Base-by-base conservation (phyloP, 495 filamentous ascomycete genomes). In the Rostrohypoxylon terebratum region DNA sequence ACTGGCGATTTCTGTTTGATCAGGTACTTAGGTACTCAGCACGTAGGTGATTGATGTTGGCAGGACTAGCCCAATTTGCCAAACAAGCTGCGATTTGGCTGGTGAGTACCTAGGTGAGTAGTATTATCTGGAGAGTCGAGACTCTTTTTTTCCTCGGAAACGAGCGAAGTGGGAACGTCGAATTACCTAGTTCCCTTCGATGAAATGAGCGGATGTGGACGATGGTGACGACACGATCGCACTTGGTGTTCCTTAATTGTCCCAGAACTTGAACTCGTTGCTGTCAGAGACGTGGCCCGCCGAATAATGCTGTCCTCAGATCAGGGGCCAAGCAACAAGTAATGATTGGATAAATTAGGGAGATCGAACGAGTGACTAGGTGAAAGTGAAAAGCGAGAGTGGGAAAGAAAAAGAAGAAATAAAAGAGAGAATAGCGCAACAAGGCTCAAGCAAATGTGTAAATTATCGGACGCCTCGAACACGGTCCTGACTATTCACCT, bases 291-390 rank as follows among this genome's bases (percentile, higher is more conserved):
- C 70, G 66, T 77, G 69, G 63, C 66, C 68, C 63, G 76, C 71
- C 70, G 71, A 59, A 71, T 67, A 70, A 74, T 74, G 71, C 72
- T 75, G 57, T 73, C 70, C 70, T 77, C 70, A 67, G 75, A 77
- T 77, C 75, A 76, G 73, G 73, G 71, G 75, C 36, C 51, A 51
- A 48, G 50, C 44, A 66, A 65, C 59, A 64, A 62, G 59, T 62
- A 23, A 63, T 75, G 71, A 74, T 71, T 74, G 68, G 68, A 60
- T 63, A 54, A 54, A 55, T 51, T 25, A 16, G 38, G 50, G 23
- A 70, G 65, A 75, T 62, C 55, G 71, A 78, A 72, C 63, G 74
- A 76, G 69, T 64, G 75, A 77, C 75, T 71, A 28, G 28, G 3
- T 28, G 34, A 64, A 53, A 20, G 50, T 1, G 31, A 70, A 63